phyloP scores from a whole-genome alignment of 345 rosid species.

The Melastoma malabathricum region DNA sequence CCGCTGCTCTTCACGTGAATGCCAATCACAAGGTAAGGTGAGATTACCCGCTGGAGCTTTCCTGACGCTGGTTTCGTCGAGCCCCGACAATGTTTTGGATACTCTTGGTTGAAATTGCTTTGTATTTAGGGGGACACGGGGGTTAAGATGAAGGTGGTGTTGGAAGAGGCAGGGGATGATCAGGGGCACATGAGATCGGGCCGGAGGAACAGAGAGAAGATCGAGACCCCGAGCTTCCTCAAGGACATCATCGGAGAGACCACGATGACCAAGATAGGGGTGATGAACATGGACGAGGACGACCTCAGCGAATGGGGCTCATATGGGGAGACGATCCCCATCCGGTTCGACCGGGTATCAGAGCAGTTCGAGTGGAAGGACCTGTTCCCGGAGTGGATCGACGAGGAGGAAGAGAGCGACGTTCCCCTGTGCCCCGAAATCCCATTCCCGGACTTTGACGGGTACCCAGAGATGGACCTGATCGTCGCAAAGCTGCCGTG shows the following conservation, averaged over 20 bases:
- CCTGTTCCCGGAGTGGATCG: conserved; percentile 63
- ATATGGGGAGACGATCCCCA: conserved; percentile 35
- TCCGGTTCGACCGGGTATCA: conserved; percentile 25
- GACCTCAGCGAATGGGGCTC: conserved; percentile 45
- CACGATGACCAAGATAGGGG: conserved; percentile 53
- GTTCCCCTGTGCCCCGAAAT: conserved; percentile 50
- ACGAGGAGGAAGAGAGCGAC: conserved; percentile 28
- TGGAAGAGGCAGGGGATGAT: conserved; percentile 16
- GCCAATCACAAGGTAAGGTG: conserved; percentile 96
- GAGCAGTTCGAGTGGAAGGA: conserved; percentile 34
- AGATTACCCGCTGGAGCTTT: conserved; percentile 12
- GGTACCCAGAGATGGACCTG: conserved; percentile 40
- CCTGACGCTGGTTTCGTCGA: not conserved
- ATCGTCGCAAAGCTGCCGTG: conserved; percentile 63
- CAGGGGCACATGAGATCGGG: conserved; percentile 1
- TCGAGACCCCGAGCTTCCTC: conserved; percentile 55
- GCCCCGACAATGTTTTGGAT: not conserved
- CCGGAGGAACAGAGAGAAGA: conserved; percentile 22
- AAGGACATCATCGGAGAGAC: conserved; percentile 26
- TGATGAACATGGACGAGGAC: conserved; percentile 67
- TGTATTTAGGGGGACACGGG: conserved; percentile 33
- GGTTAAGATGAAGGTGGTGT: conserved; percentile 47
- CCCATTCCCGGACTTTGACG: conserved; percentile 39
- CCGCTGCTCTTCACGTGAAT: conserved; percentile 60
- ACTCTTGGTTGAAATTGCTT: not conserved